Conservation (phyloP, 306 rosid species). For the Rosa lucieae region DNA sequence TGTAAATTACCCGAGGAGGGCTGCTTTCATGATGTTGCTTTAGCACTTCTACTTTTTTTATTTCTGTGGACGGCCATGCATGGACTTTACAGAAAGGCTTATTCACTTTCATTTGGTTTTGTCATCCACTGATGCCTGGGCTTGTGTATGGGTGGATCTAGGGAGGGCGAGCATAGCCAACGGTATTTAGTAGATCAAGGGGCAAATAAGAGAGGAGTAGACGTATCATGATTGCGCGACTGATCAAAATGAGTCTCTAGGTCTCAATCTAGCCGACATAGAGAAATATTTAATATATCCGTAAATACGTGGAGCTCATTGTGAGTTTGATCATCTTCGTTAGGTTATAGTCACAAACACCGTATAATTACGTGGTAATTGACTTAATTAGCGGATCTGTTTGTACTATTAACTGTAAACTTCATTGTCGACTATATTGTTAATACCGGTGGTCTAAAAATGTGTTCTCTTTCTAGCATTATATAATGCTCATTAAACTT, state of each 20-base stretch:
- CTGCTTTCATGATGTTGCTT: not conserved
- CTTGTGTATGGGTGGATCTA: too few relatives aligned
- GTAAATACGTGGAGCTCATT: too few relatives aligned
- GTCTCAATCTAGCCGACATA: too few relatives aligned
- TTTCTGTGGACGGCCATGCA: not conserved
- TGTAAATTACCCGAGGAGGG: too few relatives aligned
- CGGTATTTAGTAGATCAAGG: not conserved
- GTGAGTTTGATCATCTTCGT: too few relatives aligned
- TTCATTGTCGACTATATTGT: not conserved
- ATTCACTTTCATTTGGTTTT: too few relatives aligned
- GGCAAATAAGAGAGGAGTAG: not conserved
- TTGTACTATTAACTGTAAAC: not conserved
- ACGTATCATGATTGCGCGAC: not conserved
- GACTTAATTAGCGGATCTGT: not conserved
- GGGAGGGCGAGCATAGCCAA: too few relatives aligned
- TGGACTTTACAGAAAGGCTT: not conserved
- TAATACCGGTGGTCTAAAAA: not conserved
- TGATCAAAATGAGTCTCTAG: not conserved
- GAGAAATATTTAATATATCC: too few relatives aligned
- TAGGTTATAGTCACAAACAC: too few relatives aligned
- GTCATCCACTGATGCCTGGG: too few relatives aligned
- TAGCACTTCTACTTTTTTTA: not conserved
- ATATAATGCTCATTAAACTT: not conserved
- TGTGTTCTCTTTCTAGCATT: not conserved
- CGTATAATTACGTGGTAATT: not conserved